Percentiles rank a stretch among this genome's conserved stretches.
Evolutionary conservation across 2,329 filamentous ascomycete species (phyloP).

Genomic region (Epicoccum sorghinum): DNA sequence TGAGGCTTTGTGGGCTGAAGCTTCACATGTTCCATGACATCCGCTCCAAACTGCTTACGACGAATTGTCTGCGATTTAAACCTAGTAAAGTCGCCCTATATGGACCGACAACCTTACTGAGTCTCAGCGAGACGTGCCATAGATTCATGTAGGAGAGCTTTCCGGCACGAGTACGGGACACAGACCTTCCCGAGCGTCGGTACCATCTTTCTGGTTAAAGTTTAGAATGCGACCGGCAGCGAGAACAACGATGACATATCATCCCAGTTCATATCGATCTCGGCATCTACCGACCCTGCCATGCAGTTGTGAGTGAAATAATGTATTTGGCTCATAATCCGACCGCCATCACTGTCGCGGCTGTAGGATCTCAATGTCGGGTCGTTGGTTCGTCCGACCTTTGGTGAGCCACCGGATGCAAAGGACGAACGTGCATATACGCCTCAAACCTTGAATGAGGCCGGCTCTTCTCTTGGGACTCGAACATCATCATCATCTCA

Average conservation of each 20-base stretch:
- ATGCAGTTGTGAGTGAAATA: not conserved
- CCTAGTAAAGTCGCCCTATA: no score
- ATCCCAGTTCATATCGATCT: not conserved
- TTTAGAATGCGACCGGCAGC: not conserved
- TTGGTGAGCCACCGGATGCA: not conserved
- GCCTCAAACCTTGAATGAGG: no score
- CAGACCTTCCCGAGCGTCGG: conserved; percentile 4
- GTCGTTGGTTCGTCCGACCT: conserved; percentile 2
- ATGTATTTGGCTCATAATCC: not conserved
- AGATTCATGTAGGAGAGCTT: no score
- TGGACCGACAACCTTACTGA: no score
- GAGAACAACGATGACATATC: not conserved
- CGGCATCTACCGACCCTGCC: conserved; percentile 3
- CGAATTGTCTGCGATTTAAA: no score
- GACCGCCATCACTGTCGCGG: not conserved
- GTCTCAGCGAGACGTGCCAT: no score
- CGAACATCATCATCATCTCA: no score
- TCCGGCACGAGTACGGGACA: not conserved
- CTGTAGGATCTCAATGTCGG: not conserved
- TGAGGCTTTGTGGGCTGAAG: not conserved
- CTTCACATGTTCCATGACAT: no score
- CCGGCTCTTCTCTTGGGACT: no score
- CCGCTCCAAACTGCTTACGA: no score
- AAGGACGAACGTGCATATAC: not conserved
- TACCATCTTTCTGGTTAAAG: not conserved